Evolutionary conservation across 306 rosid genomes (phyloP), one percentile per base, ranked within the genome.

Genomic region (Acacia crassicarpa): DNA sequence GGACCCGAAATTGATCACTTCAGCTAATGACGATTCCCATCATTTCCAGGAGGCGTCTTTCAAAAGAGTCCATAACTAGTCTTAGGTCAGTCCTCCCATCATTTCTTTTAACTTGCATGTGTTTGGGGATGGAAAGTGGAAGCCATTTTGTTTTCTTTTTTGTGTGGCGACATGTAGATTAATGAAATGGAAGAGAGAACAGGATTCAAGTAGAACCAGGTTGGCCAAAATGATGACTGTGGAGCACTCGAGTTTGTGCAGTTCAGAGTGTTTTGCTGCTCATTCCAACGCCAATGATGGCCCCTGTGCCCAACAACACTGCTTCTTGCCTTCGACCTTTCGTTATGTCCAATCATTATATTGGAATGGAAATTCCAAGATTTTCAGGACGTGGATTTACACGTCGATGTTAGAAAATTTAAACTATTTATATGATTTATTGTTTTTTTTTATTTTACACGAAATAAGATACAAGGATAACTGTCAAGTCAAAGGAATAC

Each of bases 11-110:
- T 30, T 72, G 63, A 81, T 25, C 20, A 22, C 54, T 46, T 30
- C 15, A 49, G 78, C 38, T 59, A 9, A 25, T 63, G 35, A 65
- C 73, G 46, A 80, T 65, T 33, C 58, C 80, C 80, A 33, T 46
- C n/a, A 54, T 78, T 69, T 27, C 12, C 32, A 13, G 7, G 40
- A 62, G 32, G 33, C 33, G 20, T 27, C 27, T 11, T 62, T 62
- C 38, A 62, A 14, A 62, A 62, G 68, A 27, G 68, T 27, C 40
- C 27, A 62, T 25, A 0, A 27, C 19, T 4, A 11, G 38, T 27
- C 68, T 25, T 14, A 62, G 67, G 27, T 62, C 38, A 27, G 14
- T 11, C 67, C 38, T 23, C 8, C 9, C 62, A 16, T 19, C 20
- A n/a, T n/a, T 54, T 54, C 25, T 7, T 54, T 6, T 35, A 56